Evolutionary conservation across 164 flowering plant species (phyloP).

Genomic region (Paratinospora sagittata): DNA sequence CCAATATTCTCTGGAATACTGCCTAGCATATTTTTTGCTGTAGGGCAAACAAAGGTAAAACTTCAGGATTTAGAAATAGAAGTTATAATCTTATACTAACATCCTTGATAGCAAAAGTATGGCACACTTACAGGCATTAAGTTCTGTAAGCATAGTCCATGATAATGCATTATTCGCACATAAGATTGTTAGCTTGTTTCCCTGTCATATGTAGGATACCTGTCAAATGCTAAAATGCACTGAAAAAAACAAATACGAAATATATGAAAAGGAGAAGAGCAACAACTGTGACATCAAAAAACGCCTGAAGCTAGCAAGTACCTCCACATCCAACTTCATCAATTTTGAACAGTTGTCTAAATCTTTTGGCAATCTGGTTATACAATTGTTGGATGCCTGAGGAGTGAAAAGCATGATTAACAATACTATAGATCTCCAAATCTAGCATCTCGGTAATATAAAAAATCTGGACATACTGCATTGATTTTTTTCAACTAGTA

Average conservation of each 20-base stretch:
- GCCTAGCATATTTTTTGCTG: slow-evolving; percentile 76
- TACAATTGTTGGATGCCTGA: slow-evolving; percentile 79
- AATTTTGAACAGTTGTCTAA: slow-evolving; percentile 66
- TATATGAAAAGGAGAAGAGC: not conserved
- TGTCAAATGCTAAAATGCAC: not conserved
- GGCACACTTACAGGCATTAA: slow-evolving; percentile 65
- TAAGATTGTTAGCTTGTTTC: slow-evolving; percentile 63
- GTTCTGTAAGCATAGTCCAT: slow-evolving; percentile 77
- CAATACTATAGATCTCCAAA: too few relatives aligned
- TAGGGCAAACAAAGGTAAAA: slow-evolving; percentile 12
- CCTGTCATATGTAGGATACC: slow-evolving; percentile 39
- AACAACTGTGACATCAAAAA: not conserved
- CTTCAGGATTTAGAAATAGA: not conserved
- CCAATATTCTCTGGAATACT: slow-evolving; percentile 80
- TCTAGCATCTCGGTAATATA: not conserved
- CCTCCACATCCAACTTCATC: slow-evolving; percentile 84
- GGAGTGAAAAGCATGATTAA: slow-evolving; percentile 32
- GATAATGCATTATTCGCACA: slow-evolving; percentile 51
- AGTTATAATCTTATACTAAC: not conserved
- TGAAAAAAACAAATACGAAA: not conserved
- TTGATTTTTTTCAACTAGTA: not conserved
- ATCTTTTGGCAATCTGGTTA: slow-evolving; percentile 71
- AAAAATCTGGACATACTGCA: not conserved
- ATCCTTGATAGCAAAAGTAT: not conserved
- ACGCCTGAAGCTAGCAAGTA: slow-evolving; percentile 19